Evolutionary conservation across 1,284 basidiomycete genomes (phyloP).

Genomic region (Puccinia polysora): DNA sequence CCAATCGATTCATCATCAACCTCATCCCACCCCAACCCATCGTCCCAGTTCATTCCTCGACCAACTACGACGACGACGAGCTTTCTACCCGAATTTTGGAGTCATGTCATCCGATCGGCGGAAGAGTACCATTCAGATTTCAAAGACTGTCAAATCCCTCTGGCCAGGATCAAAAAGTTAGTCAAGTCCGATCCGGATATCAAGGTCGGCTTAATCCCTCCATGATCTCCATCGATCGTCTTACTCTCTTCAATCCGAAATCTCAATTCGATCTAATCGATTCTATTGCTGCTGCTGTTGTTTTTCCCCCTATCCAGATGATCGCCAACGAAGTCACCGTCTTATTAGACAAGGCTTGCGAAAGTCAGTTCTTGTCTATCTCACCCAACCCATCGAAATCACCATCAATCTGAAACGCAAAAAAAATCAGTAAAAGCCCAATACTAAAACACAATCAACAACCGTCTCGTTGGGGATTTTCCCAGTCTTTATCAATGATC

Average conservation of each 20-base stretch:
- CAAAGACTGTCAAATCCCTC: slow-evolving; percentile 30
- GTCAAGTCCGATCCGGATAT: slow-evolving; percentile 39
- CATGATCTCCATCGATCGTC: background rate
- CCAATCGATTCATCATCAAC: background rate
- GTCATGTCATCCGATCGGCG: slow-evolving; percentile 20
- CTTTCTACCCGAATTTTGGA: slow-evolving; percentile 33
- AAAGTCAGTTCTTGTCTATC: slow-evolving; percentile 46
- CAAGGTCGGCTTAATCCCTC: slow-evolving; percentile 6
- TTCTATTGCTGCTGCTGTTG: too few relatives aligned
- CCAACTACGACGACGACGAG: slow-evolving; percentile 23
- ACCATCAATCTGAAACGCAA: too few relatives aligned
- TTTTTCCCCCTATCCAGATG: slow-evolving; percentile 2
- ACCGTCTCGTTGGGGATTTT: background rate
- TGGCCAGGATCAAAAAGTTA: slow-evolving; percentile 32
- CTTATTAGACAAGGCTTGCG: slow-evolving; percentile 52
- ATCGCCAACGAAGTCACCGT: slow-evolving; percentile 53
- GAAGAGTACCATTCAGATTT: slow-evolving; percentile 29
- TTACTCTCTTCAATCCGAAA: background rate
- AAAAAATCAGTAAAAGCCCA: too few relatives aligned
- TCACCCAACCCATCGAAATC: background rate
- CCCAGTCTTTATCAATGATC: slow-evolving; percentile 52
- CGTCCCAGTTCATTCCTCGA: slow-evolving; percentile 21
- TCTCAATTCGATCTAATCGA: too few relatives aligned
- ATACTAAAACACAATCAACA: background rate
- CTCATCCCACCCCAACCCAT: background rate